phyloP scores from a whole-genome alignment of 805 yeast species.

The Grigorovia humatica region DNA sequence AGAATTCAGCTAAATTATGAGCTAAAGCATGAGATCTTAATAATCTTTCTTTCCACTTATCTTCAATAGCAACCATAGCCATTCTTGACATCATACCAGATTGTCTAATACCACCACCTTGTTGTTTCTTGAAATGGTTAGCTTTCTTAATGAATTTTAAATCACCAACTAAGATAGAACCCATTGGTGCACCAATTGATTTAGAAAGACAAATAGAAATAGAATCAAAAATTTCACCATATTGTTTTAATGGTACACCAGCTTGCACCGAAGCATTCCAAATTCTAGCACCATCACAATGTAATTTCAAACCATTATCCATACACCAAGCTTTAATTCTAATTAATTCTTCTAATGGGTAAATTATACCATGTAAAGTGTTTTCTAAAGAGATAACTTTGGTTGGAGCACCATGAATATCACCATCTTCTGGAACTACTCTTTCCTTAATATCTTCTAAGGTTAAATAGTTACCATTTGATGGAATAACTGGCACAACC shows the following conservation, averaged over 20 bases:
- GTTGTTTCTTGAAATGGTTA: conserved; percentile 80
- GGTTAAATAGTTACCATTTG: conserved; percentile 67
- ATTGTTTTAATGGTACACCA: conserved; percentile 57
- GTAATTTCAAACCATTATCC: conserved; percentile 48
- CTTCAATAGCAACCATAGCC: conserved; percentile 71
- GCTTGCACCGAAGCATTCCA: conserved; percentile 76
- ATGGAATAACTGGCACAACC: conserved; percentile 75
- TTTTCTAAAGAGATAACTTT: conserved; percentile 76
- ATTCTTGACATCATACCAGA: conserved; percentile 71
- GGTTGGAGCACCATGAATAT: conserved; percentile 84
- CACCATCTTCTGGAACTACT: conserved; percentile 62
- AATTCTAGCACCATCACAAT: conserved; percentile 91
- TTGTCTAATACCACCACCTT: conserved; percentile 91
- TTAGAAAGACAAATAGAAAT: conserved; percentile 83
- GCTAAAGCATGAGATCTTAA: conserved; percentile 41
- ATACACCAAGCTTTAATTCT: conserved; percentile 64
- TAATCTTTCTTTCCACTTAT: conserved; percentile 50
- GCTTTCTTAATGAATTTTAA: conserved; percentile 51
- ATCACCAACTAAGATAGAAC: conserved; percentile 73
- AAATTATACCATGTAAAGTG: conserved; percentile 73
- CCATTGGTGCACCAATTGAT: conserved; percentile 89
- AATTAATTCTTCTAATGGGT: conserved; percentile 69
- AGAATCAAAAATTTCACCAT: conserved; percentile 73
- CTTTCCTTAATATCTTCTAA: conserved; percentile 64
- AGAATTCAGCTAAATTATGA: conserved; percentile 41